A percentile compares a stretch with the other conserved stretches of the same genome.
Conservation (phyloP, 2,329 filamentous ascomycete species). For the Trichoderma arundinaceum region DNA sequence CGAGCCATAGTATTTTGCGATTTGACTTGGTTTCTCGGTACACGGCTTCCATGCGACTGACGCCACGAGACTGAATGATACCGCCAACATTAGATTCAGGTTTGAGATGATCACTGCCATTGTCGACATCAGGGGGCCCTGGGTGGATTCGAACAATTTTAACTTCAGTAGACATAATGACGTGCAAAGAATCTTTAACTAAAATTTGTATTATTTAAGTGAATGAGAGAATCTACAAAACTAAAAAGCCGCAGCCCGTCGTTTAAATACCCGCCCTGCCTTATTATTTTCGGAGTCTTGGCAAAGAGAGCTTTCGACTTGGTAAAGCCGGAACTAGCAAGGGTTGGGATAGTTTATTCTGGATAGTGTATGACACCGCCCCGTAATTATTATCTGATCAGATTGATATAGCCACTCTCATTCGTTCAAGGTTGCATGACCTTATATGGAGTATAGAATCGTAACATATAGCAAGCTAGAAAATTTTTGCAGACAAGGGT, state of each 20-base stretch:
- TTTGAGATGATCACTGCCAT: slow-evolving; percentile 30
- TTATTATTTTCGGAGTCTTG: not conserved
- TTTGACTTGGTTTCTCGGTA: slow-evolving; percentile 40
- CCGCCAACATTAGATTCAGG: slow-evolving; percentile 35
- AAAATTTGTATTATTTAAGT: not conserved
- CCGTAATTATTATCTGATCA: slow-evolving; percentile 17
- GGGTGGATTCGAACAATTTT: not conserved
- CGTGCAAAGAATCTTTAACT: not conserved
- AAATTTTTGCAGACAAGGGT: slow-evolving; percentile 9
- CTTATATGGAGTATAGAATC: slow-evolving; percentile 4
- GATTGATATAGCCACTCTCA: slow-evolving; percentile 9
- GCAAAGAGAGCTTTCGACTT: not conserved
- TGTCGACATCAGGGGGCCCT: not conserved
- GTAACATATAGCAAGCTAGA: not conserved
- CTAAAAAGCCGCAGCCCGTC: not conserved
- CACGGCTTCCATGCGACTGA: slow-evolving; percentile 42
- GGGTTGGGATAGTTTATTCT: not conserved
- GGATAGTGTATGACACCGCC: not conserved
- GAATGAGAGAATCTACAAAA: no score
- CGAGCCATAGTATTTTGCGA: slow-evolving; percentile 38
- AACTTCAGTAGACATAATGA: slow-evolving; percentile 8
- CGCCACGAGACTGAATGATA: slow-evolving; percentile 33
- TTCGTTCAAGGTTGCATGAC: slow-evolving; percentile 2
- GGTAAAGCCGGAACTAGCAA: not conserved
- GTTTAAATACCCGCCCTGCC: not conserved